Evolutionary conservation across 495 filamentous ascomycete species (phyloP), one percentile per base, ranked within the genome.

Genomic region (Opeltia flavorubescens): DNA sequence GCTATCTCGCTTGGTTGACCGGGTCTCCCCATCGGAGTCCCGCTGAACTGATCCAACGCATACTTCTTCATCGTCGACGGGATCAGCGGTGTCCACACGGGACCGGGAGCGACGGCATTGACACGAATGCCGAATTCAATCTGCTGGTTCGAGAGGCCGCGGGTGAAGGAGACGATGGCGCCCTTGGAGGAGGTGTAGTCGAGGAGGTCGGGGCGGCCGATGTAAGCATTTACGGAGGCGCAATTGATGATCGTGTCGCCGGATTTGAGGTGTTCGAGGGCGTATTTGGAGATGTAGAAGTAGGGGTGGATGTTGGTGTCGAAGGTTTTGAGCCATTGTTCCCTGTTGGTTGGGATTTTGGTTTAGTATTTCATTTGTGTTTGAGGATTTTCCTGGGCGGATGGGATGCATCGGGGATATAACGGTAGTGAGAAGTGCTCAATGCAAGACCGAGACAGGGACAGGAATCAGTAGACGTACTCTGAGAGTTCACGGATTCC

Each of bases 121-220:
- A 89, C 84, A 4, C 85, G 75, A 57, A 91, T 88, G 5, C 84
- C 86, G 38, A 80, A 76, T 44, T 59, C 54, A 7, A 84, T 56
- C 53, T 80, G 76, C 59, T 89, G 82, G 59, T 87, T 91, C 31
- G 79, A 81, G 12, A 94, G 66, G 11, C 72, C 84, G 12, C 84
- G 78, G 0, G 84, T 89, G 65, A 93, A 89, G 13, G 84, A 72
- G 3, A 93, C 66, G 50, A 91, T 84, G 46, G 85, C 84, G 43
- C 86, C 86, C 59, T 93, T 93, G 33, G 78, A 83, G 7, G 81
- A 75, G 2, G 84, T 87, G 65, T 94, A 91, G 64, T 94, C 86
- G 24, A 93, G 73, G 1, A 93, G 74, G 56, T 91, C 84, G 0
- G 79, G 80, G 12, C 83, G 81, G 27, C 84, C 84, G 50, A 86